phyloP scores from a whole-genome alignment of 495 filamentous ascomycete species.

The Copromyces sp. region DNA sequence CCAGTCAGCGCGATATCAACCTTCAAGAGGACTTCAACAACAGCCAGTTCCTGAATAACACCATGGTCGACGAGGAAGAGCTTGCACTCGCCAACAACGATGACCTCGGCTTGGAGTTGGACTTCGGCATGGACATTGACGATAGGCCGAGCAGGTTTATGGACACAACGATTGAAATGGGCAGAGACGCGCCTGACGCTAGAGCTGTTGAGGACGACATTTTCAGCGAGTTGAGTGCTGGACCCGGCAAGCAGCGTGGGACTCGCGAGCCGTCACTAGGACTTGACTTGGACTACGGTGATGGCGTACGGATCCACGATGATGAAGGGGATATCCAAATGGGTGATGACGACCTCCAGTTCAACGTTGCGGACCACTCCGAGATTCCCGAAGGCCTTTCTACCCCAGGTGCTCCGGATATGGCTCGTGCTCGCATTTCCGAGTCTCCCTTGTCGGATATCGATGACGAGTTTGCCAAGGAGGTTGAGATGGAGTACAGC shows the following conservation, averaged over 20 bases:
- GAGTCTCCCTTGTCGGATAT: constrained; percentile 63
- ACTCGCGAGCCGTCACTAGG: constrained; percentile 33
- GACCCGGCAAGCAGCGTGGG: constrained; percentile 34
- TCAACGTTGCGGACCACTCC: constrained; percentile 40
- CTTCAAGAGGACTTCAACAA: constrained; percentile 47
- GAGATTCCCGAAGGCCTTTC: constrained; percentile 24
- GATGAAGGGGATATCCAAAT: constrained; percentile 52
- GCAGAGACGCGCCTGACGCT: constrained; percentile 64
- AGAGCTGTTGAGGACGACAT: constrained; percentile 61
- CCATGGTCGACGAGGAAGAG: constrained; percentile 44
- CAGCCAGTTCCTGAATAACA: constrained; percentile 61
- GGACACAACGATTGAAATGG: constrained; percentile 70
- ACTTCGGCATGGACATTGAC: constrained; percentile 49
- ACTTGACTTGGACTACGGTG: constrained; percentile 39
- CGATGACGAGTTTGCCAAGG: constrained; percentile 44
- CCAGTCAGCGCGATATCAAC: constrained; percentile 55
- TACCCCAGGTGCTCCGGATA: constrained; percentile 20
- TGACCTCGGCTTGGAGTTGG: constrained; percentile 47
- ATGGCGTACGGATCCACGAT: constrained; percentile 44
- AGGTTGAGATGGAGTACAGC: constrained; percentile 43
- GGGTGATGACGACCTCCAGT: constrained; percentile 48
- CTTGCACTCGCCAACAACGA: constrained; percentile 42
- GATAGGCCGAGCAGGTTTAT: constrained; percentile 29
- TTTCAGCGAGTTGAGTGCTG: constrained; percentile 52
- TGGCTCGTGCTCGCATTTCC: constrained; percentile 48